Percentiles rank a stretch among this genome's conserved stretches.
phyloP scores from a whole-genome alignment of 306 rosid genomes.

The Trifolium subterraneum region DNA sequence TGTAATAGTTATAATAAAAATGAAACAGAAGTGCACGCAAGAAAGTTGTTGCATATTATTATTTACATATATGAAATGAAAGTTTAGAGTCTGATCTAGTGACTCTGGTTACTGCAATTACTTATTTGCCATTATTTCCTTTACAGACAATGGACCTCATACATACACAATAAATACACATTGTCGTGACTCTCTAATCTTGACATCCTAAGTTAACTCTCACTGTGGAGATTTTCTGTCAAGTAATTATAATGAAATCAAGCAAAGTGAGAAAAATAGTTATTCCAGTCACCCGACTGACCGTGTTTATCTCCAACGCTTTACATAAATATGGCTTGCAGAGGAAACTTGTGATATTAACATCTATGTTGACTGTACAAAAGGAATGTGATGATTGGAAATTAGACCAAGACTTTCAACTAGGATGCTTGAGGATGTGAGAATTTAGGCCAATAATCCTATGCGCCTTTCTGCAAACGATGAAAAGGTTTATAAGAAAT shows the following conservation, averaged over 20 bases:
- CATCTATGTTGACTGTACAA: slow-evolving; percentile 80
- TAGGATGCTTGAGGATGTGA: slow-evolving; percentile 52
- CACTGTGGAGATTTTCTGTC: slow-evolving; percentile 46
- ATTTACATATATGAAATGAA: slow-evolving; percentile 62
- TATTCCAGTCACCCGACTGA: slow-evolving; percentile 47
- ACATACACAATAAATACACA: slow-evolving; percentile 48
- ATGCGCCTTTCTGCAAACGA: slow-evolving; percentile 89
- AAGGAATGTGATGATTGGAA: slow-evolving; percentile 48
- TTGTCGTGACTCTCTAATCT: slow-evolving; percentile 43
- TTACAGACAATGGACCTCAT: slow-evolving; percentile 56
- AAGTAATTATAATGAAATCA: slow-evolving; percentile 33
- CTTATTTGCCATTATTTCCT: slow-evolving; percentile 64
- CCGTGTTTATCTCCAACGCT: slow-evolving; percentile 68
- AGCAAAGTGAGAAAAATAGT: slow-evolving; percentile 38
- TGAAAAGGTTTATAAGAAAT: slow-evolving; percentile 23
- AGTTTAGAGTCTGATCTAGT: slow-evolving; percentile 47
- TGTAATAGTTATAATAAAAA: too few relatives aligned
- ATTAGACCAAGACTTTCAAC: slow-evolving; percentile 24
- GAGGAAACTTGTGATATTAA: slow-evolving; percentile 48
- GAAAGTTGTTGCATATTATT: slow-evolving; percentile 66
- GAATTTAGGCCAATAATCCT: slow-evolving; percentile 66
- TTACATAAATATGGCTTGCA: slow-evolving; percentile 39
- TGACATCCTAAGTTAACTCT: slow-evolving; percentile 52
- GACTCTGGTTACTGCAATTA: slow-evolving; percentile 49
- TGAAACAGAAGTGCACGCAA: slow-evolving; percentile 16